A percentile compares a stretch with the other conserved stretches of the same genome.
These are phyloP conservation scores for Auriculariales sp. DNA, from an alignment of 768 basidiomycete genomes.

Conservation along the genomic window DNA sequence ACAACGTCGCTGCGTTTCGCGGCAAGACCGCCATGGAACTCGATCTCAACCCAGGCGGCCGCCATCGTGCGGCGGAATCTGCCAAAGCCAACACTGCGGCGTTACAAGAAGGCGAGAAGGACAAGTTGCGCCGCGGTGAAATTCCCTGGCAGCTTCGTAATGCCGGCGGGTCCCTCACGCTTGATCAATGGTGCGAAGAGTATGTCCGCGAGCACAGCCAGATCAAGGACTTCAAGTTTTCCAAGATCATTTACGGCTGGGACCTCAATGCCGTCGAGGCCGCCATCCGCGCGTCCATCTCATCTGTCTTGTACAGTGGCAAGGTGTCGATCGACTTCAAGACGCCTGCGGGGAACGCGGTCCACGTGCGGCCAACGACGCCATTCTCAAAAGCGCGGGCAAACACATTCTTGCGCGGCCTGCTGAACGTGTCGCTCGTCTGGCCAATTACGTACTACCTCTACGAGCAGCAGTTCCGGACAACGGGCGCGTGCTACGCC, in stretches of 20 bases:
- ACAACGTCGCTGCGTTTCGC: slow-evolving; percentile 48
- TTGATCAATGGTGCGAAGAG: slow-evolving; percentile 72
- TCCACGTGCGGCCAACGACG: slow-evolving; percentile 58
- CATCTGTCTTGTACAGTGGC: slow-evolving; percentile 25
- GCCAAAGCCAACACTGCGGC: slow-evolving; percentile 26
- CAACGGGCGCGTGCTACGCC: slow-evolving; percentile 61
- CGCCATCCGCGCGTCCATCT: slow-evolving; percentile 23
- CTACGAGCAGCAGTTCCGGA: slow-evolving; percentile 39
- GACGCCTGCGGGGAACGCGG: slow-evolving; percentile 23
- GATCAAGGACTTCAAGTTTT: slow-evolving; percentile 61
- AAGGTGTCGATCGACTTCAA: slow-evolving; percentile 35
- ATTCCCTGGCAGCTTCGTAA: not conserved
- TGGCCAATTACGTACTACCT: slow-evolving; percentile 76
- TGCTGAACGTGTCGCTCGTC: slow-evolving; percentile 53
- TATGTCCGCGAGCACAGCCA: slow-evolving; percentile 57
- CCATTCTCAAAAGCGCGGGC: slow-evolving; percentile 50
- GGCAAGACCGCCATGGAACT: slow-evolving; percentile 48
- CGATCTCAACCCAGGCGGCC: slow-evolving; percentile 22
- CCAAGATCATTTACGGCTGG: slow-evolving; percentile 46
- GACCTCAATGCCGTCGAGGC: slow-evolving; percentile 25
- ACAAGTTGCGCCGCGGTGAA: slow-evolving; percentile 36
- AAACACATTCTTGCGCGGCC: slow-evolving; percentile 53
- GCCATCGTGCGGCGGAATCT: slow-evolving; percentile 7
- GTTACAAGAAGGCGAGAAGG: slow-evolving; percentile 29
- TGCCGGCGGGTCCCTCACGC: slow-evolving; percentile 41